Evolutionary conservation across 768 basidiomycete species (phyloP).

Genomic region (Leccinum broughii): DNA sequence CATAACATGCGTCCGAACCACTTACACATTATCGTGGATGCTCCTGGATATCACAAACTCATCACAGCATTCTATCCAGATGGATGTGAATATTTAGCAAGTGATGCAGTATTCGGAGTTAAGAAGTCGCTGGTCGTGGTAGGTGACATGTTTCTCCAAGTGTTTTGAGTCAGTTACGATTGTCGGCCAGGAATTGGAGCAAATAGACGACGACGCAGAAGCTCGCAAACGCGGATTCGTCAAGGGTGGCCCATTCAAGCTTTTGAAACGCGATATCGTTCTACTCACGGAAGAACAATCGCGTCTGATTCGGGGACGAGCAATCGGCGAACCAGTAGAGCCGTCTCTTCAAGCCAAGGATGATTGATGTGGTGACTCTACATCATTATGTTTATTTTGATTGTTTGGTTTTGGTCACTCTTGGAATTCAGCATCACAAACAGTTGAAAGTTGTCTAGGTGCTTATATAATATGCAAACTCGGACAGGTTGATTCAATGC

Average conservation of each 20-base stretch:
- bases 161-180: background rate
- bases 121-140: slow-evolving; percentile 78
- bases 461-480: background rate
- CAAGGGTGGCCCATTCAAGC: slow-evolving; percentile 46
- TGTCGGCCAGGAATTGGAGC: slow-evolving; percentile 45
- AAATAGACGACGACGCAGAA: slow-evolving; percentile 53
- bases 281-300: slow-evolving; percentile 46
- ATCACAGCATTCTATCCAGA: slow-evolving; percentile 75
- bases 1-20: slow-evolving; percentile 83
- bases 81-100: slow-evolving; percentile 62
- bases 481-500: background rate
- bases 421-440: background rate
- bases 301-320: slow-evolving; percentile 25
- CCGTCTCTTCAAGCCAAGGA: slow-evolving; percentile 2
- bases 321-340: slow-evolving; percentile 13
- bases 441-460: background rate
- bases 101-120: slow-evolving; percentile 82
- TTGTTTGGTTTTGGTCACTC: background rate
- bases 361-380: background rate
- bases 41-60: slow-evolving; percentile 71
- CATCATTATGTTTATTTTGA: background rate
- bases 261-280: slow-evolving; percentile 47
- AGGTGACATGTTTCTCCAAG: slow-evolving; percentile 26
- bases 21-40: slow-evolving; percentile 71
- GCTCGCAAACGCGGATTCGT: slow-evolving; percentile 53